phyloP scores from a whole-genome alignment of 2,329 filamentous ascomycete species.

The Sarocladium strictum region DNA sequence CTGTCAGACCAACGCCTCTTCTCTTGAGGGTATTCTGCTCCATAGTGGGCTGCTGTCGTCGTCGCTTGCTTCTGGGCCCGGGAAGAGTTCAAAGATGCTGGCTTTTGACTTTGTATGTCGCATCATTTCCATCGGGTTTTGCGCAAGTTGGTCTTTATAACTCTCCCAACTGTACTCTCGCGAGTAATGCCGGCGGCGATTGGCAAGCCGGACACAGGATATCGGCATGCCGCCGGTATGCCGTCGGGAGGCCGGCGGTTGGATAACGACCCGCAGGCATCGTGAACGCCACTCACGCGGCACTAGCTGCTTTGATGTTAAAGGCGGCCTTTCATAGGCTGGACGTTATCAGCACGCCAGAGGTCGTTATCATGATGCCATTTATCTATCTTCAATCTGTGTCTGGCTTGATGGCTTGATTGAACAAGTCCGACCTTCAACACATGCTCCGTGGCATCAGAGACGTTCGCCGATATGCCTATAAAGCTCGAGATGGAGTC shows the following conservation, averaged over 20 bases:
- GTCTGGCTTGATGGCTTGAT: too few species aligned
- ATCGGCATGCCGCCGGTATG: conserved; percentile 19
- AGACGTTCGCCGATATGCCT: background rate
- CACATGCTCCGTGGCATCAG: background rate
- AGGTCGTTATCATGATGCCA: conserved; percentile 18
- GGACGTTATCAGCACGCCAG: conserved; percentile 19
- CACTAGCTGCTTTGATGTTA: background rate
- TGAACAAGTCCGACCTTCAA: too few species aligned
- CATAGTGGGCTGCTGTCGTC: conserved; percentile 13
- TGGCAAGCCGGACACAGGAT: background rate
- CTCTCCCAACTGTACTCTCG: too few species aligned
- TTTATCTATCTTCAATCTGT: conserved; percentile 9
- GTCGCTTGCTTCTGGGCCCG: too few species aligned
- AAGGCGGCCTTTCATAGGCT: conserved; percentile 12
- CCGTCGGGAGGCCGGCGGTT: conserved; percentile 4
- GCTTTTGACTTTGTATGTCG: too few species aligned
- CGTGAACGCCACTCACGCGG: conserved; percentile 4
- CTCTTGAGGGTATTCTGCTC: conserved; percentile 25
- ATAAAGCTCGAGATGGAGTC: background rate
- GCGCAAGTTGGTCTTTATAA: too few species aligned
- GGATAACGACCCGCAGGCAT: conserved; percentile 9
- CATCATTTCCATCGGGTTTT: too few species aligned
- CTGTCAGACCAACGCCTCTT: conserved; percentile 21
- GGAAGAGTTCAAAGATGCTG: too few species aligned
- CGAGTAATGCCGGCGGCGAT: too few species aligned